Base-by-base conservation (phyloP, 2,329 filamentous ascomycete genomes). In the Pezicula neosporulosa region DNA sequence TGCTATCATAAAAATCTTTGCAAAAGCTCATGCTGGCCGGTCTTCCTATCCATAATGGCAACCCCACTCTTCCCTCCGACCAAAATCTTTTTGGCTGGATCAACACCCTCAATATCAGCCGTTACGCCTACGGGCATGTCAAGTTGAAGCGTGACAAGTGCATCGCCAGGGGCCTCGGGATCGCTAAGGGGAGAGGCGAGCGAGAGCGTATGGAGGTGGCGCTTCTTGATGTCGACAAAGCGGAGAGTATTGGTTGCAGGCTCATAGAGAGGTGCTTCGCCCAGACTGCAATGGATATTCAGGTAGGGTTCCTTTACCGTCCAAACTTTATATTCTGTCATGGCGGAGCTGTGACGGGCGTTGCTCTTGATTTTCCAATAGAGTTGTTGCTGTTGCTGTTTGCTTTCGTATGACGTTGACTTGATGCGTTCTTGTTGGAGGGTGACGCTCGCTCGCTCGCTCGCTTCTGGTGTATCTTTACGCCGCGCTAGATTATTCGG, bases 141-240 rank as follows among this genome's bases (percentile, higher is more conserved):
- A 38, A 85, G 70, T 64, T 83, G 73, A 36, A 77, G 59, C 12
- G 53, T 51, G 24, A 44, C 43, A 16, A 56, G 44, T 18, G 51
- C 50, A 44, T 44, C 42, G 12, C 42, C 44, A 59, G 46, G n/a
- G 58, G 60, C 33, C 53, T 63, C 27, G 62, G 47, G 28, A 53
- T 56, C 13, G 28, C 24, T 5, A 59, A 82, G 81, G 0, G 86
- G 87, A 53, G 80, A 72, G 44, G 69, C 66, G 21, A 95, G 74
- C 61, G 89, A 79, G 53, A 94, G 77, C 44, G 80, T 78, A 72
- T 94, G 87, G 43, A 96, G 66, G 55, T 84, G 82, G 66, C 87
- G 80, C 66, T 87, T 83, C 68, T 86, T 87, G 70, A 96, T 92
- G 70, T 97, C 92, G 55, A 92, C 82, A 67, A 90, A 91, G 57